Evolutionary conservation across 176 grass and related monocot species (phyloP).

Genomic region (Luzula sylvatica): DNA sequence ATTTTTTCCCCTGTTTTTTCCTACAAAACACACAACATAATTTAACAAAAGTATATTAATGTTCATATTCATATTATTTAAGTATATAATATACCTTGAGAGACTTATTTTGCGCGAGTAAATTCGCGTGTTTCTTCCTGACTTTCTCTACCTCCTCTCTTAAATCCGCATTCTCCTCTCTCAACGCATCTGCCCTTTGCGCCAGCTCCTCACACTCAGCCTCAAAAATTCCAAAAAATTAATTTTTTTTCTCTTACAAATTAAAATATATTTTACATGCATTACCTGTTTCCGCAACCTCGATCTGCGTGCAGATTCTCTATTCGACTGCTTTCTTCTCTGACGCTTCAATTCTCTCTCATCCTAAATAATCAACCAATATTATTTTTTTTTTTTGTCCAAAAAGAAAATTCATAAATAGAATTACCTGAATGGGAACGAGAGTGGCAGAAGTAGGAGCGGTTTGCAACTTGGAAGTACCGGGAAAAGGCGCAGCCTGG

Average conservation of each 20-base stretch:
- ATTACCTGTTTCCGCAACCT: slow-evolving; percentile 86
- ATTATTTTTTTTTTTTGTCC: background rate
- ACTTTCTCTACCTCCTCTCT: slow-evolving; percentile 65
- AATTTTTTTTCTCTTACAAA: background rate
- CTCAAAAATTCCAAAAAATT: slow-evolving; percentile 29
- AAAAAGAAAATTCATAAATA: background rate
- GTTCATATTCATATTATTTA: background rate
- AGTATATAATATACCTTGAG: slow-evolving; percentile 52
- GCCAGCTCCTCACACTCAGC: slow-evolving; percentile 86
- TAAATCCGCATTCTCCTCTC: slow-evolving; percentile 67
- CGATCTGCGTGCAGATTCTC: slow-evolving; percentile 91
- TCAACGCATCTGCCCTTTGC: slow-evolving; percentile 56
- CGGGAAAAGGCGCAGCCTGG: slow-evolving; percentile 9
- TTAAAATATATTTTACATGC: too few relatives aligned
- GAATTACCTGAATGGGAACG: slow-evolving; percentile 18
- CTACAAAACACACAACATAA: slow-evolving; percentile 29
- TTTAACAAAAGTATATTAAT: background rate
- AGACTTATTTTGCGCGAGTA: slow-evolving; percentile 64
- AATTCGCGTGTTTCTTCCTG: slow-evolving; percentile 62
- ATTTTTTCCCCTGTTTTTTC: slow-evolving; percentile 46
- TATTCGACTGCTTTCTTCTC: slow-evolving; percentile 89
- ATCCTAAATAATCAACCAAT: slow-evolving; percentile 39
- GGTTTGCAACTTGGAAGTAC: slow-evolving; percentile 14
- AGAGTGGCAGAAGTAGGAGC: slow-evolving; percentile 21
- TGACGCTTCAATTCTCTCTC: slow-evolving; percentile 91